phyloP scores from a whole-genome alignment of 2,329 filamentous ascomycete genomes.

The Oidium heveae region DNA sequence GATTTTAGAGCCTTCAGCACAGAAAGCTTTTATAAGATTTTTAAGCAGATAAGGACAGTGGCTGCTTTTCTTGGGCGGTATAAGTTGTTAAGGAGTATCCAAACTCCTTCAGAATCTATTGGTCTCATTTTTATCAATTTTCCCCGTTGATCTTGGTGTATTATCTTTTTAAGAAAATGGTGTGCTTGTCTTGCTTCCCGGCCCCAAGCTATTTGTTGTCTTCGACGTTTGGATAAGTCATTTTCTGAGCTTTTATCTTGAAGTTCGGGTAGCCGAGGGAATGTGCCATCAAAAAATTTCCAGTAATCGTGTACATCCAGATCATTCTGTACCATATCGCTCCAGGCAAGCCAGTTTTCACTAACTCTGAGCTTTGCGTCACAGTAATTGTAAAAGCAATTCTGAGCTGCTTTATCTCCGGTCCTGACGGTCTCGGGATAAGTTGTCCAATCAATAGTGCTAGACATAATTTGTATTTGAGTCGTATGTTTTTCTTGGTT shows the following conservation, averaged over 20 bases:
- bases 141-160: not conserved
- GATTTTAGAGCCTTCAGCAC: not conserved
- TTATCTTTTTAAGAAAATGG: not conserved
- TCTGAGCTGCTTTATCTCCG: not conserved
- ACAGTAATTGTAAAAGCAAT: not conserved
- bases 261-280: not conserved
- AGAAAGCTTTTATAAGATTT: not conserved
- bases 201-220: not conserved
- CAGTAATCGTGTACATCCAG: not conserved
- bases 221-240: not conserved
- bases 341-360: not conserved
- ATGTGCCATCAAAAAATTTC: not conserved
- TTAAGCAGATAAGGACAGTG: not conserved
- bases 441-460: no score
- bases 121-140: not conserved
- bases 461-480: no score
- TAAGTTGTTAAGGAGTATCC: not conserved
- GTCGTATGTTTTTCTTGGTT: no score
- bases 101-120: not conserved
- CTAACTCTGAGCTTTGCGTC: not conserved
- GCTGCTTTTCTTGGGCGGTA: not conserved
- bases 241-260: not conserved
- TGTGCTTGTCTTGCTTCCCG: not conserved
- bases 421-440: not conserved
- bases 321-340: not conserved